A percentile compares a stretch with the other conserved stretches of the same genome.
Evolutionary conservation across 768 basidiomycete genomes (phyloP).

Genomic region (Amyloporia xantha): DNA sequence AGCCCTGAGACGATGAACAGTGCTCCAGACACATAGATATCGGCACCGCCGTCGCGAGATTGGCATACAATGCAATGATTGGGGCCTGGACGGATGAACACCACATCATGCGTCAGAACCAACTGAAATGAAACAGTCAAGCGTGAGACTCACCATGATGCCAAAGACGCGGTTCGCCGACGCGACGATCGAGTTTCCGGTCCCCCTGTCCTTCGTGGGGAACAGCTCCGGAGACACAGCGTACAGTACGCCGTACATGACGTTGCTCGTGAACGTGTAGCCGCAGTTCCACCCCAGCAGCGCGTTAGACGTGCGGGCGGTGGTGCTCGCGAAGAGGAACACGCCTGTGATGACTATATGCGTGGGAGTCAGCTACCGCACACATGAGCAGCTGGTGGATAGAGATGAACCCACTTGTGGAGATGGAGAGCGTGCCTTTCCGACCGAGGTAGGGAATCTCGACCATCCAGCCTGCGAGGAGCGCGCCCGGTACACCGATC

Average conservation of each 20-base stretch:
- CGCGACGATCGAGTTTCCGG: conserved; percentile 48
- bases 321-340: conserved; percentile 53
- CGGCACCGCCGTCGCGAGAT: conserved; percentile 42
- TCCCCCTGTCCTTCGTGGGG: conserved; percentile 48
- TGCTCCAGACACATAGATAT: conserved; percentile 48
- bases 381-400: too few species aligned
- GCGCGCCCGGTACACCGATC: conserved; percentile 50
- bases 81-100: conserved; percentile 35
- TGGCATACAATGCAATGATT: conserved; percentile 43
- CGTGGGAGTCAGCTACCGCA: too few species aligned
- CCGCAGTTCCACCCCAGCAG: conserved; percentile 55
- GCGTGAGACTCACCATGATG: conserved; percentile 38
- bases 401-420: conserved; percentile 31
- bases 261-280: conserved; percentile 49
- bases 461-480: conserved; percentile 48
- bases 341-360: conserved; percentile 42
- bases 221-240: conserved; percentile 44
- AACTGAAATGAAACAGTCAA: neutral
- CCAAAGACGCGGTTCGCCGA: conserved; percentile 52
- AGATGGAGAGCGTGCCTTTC: conserved; percentile 45
- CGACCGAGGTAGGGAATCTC: conserved; percentile 46
- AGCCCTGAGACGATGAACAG: conserved; percentile 45
- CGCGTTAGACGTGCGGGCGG: conserved; percentile 43
- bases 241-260: conserved; percentile 46
- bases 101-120: too few species aligned